Base-by-base conservation (phyloP, 1,284 basidiomycete species). In the Amylostereum chailletii region DNA sequence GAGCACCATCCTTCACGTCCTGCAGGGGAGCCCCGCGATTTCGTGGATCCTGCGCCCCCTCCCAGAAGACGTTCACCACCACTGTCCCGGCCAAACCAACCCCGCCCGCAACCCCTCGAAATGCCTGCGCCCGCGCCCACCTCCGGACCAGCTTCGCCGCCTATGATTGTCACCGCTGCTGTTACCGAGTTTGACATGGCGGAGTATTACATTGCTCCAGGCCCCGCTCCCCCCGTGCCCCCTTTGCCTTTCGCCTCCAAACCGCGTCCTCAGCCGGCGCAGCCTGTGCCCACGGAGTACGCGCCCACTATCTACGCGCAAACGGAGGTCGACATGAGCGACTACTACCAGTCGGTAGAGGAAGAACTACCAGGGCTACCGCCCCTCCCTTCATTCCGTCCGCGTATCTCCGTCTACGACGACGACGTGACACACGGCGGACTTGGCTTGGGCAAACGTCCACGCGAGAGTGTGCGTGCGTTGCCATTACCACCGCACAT, bases 161-260 rank as follows among this genome's bases (percentile, higher is more conserved):
- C 19, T 19, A 19, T 19, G 19, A 19, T 19, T 19, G 19, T 19
- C 19, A 43, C 42, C n/a, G 42, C 42, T 6, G 42, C n/a, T 10
- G 42, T 43, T 6, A 43, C 42, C 42, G 42, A 43, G 42, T 43
- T 43, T 31, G 42, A 43, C 42, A 31, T 43, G 27, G 32, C 29
- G 7, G 42, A 43, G 9, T 43, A 43, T 30, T 30, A 30, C 27
- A 4, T 30, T 6, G 29, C 42, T 26, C 7, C 42, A 10, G 27
- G 10, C 32, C 42, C 42, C 26, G 19, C 19, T 19, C 19, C 19
- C 19, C 42, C 42, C n/a, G 27, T 43, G 4, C 42, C 42, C 30
- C 10, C 42, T 31, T 30, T 43, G 7, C 42, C 42, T 7, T 10
- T 9, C 4, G 7, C 36, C 36, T 37, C n/a, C n/a, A 7, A n/a